A percentile compares a stretch with the other conserved stretches of the same genome.
These are phyloP conservation scores for Pseudogymnoascus sp. DNA, from an alignment of 2,329 filamentous ascomycete genomes.

Conservation along the genomic window DNA sequence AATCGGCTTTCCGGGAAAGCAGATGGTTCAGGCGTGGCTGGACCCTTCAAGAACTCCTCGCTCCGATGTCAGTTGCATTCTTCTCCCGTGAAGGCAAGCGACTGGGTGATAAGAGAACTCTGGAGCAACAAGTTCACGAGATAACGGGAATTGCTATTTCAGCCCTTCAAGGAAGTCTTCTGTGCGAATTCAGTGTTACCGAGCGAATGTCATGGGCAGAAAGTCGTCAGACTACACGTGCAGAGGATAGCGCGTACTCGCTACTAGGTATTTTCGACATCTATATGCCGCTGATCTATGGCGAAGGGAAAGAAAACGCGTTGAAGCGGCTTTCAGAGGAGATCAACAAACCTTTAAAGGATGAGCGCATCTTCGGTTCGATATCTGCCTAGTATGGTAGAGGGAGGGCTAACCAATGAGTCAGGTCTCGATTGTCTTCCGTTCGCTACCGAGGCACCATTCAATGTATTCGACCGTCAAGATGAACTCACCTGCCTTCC, in stretches of 20 bases:
- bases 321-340: constrained; percentile 31
- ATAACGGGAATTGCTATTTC: constrained; percentile 16
- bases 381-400: no score
- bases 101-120: constrained; percentile 16
- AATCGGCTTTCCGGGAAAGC: constrained; percentile 15
- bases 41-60: constrained; percentile 19
- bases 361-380: no score
- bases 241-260: constrained; percentile 39
- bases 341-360: constrained; percentile 21
- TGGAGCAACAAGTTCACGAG: constrained; percentile 18
- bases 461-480: no score
- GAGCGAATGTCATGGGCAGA: constrained; percentile 34
- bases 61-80: constrained; percentile 17
- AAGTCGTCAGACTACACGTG: constrained; percentile 27
- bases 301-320: constrained; percentile 28
- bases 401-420: no score
- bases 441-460: no score
- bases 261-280: constrained; percentile 39
- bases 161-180: constrained; percentile 15
- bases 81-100: constrained; percentile 16
- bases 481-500: neutral
- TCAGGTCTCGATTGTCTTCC: no score
- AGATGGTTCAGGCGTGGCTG: constrained; percentile 17
- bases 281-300: constrained; percentile 39
- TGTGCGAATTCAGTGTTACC: constrained; percentile 15